These are phyloP conservation scores for Castanea sativa DNA, from an alignment of 306 rosid species.

Conservation along the genomic window DNA sequence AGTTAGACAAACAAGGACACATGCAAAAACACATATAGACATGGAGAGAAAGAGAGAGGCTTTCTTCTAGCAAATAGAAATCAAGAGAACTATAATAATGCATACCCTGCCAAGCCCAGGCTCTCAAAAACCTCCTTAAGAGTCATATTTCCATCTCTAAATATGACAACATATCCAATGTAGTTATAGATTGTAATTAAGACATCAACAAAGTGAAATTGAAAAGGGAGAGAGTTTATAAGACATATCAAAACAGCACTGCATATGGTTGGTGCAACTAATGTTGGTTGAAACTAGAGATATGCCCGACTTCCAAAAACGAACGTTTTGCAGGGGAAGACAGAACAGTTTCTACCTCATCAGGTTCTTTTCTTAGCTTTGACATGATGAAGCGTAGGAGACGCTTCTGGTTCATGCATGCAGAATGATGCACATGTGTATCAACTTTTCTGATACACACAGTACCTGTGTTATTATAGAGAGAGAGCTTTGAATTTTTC, in stretches of 20 bases:
- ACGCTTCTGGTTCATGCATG: conserved; percentile 95
- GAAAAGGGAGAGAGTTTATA: not conserved
- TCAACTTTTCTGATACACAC: conserved; percentile 64
- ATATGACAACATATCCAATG: conserved; percentile 72
- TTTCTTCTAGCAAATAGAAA: not conserved
- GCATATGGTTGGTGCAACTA: not conserved
- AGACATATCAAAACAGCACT: not conserved
- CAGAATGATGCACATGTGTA: conserved; percentile 90
- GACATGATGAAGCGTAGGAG: conserved; percentile 82
- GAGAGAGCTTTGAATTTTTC: no score
- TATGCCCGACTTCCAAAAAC: not conserved
- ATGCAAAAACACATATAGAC: not conserved
- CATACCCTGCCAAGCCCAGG: conserved; percentile 83
- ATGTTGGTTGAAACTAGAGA: not conserved
- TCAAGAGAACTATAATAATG: not conserved
- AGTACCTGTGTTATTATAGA: no score
- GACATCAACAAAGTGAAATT: conserved; percentile 28
- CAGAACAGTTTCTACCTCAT: conserved; percentile 48
- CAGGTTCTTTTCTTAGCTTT: conserved; percentile 72
- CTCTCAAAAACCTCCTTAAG: conserved; percentile 89
- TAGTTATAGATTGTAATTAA: conserved; percentile 7
- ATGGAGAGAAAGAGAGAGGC: not conserved
- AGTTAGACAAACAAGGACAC: conserved; percentile 19
- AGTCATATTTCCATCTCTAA: conserved; percentile 91
- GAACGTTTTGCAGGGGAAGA: not conserved